Base-by-base conservation (phyloP, 768 basidiomycete genomes). In the Termitomyces sp. region DNA sequence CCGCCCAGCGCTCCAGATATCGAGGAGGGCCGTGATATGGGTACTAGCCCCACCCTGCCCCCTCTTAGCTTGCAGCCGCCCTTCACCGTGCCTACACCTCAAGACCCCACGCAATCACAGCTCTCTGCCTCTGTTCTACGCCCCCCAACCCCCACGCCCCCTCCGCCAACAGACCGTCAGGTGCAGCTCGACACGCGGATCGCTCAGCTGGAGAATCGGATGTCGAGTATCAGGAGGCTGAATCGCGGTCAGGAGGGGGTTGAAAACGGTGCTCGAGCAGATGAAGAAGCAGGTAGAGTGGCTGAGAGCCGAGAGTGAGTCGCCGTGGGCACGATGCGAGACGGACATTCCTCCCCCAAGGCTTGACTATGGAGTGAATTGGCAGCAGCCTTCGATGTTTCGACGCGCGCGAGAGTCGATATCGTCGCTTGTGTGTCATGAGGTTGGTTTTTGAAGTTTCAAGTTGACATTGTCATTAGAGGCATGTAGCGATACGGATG, bases 261-360 rank as follows among this genome's bases (percentile, higher is more conserved):
- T 58, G 33, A 33, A 36, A 16, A 18, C 26, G 27, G 45, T 55
- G 6, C 34, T 64, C 1, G 60, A 57, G 49, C 55, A 62, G 34
- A 57, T 61, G 48, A 39, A 44, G 49, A 51, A 18, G 18, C 58
- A 62, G 58, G 60, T 57, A 27, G 55, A 62, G 43, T 64, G 58
- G 63, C 49, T 64, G 33, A 48, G 43, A 34, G 36, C 27, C 0
- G 48, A 60, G 45, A 39, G 55, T 33, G 39, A 64, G 30, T 55
- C 55, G 4, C 48, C 58, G n/a, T 62, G 60, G 57, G 63, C 57
- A 10, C 40, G 45, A 8, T 58, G 63, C 4, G 55, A 58, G 50
- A 61, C 52, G 24, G 57, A 62, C 22, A 48, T 50, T 14, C n/a
- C 40, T 33, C 58, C 51, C 10, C 57, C 57, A 5, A 18, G 52